Evolutionary conservation across 768 basidiomycete species (phyloP), one percentile per base, ranked within the genome.

Genomic region (Cantharellus anzutake): DNA sequence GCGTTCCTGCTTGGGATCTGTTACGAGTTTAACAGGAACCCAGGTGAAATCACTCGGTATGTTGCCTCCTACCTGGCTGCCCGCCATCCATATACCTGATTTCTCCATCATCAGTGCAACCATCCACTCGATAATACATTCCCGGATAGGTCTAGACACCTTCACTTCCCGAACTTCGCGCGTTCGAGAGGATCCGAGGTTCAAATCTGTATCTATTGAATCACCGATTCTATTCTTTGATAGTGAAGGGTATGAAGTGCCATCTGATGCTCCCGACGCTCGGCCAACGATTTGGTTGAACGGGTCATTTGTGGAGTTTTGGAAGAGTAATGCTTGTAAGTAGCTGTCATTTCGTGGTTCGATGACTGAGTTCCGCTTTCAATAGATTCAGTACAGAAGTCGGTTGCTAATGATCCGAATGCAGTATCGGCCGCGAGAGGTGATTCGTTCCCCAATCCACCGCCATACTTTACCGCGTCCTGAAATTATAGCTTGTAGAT

Each of bases 241-340:
- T 34, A 42, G 51, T 34, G 59, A 61, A 7, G 59, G 64, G 16
- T 64, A 57, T 16, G 57, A 29, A 3, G 60, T 53, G 11, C 61
- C 40, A 37, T 52, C 63, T n/a, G 51, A 51, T 44, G 60, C 61
- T 40, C 61, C 61, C 16, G 86, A 81, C 37, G 74, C 71, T 44
- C 69, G 68, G 20, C 62, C 67, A 37, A 90, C 92, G 70, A 76
- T 96, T 42, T 98, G 96, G 96, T 87, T 98, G 67, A 93, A 98
- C 69, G 98, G 93, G 90, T 79, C 84, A 0, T 98, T 98, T 71
- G 81, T 96, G 3, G 96, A 99, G 70, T 99, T 97, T 70, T 93
- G 90, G 86, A 98, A 98, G 73, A 92, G 89, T 52, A 93, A 94
- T 67, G 96, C 92, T 67, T 89, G 94, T 94, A 65, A 68, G 86